Percentiles rank a stretch among this genome's conserved stretches.
These are phyloP conservation scores for Alternaria gansuensis DNA, from an alignment of 2,329 filamentous ascomycete genomes.

Conservation along the genomic window DNA sequence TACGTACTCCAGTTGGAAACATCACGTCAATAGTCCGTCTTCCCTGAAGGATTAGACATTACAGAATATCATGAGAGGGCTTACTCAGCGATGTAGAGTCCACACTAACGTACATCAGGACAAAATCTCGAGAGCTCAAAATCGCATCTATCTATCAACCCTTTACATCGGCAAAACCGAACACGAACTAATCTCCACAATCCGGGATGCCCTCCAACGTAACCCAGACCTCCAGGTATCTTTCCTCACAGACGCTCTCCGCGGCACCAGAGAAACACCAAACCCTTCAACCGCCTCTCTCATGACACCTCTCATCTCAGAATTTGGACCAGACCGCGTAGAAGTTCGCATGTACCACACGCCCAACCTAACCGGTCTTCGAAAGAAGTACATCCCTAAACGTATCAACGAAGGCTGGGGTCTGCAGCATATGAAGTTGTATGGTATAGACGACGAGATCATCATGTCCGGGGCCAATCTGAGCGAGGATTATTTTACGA, in stretches of 20 bases:
- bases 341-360: slow-evolving; percentile 98
- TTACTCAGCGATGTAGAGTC: neutral
- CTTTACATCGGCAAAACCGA: slow-evolving; percentile 96
- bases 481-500: slow-evolving; percentile 93
- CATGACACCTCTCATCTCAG: slow-evolving; percentile 79
- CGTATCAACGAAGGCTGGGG: slow-evolving; percentile 99
- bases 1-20: neutral
- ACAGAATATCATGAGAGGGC: neutral
- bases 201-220: slow-evolving; percentile 75
- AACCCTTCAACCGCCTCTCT: slow-evolving; percentile 87
- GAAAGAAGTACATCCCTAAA: slow-evolving; percentile 83
- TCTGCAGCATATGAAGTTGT: slow-evolving; percentile 98
- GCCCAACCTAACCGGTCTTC: slow-evolving; percentile 87
- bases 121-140: slow-evolving; percentile 82
- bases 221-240: slow-evolving; percentile 83
- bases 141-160: slow-evolving; percentile 89
- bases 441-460: slow-evolving; percentile 93
- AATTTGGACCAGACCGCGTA: slow-evolving; percentile 85
- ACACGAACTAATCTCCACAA: slow-evolving; percentile 81
- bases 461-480: slow-evolving; percentile 91
- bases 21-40: neutral
- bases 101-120: slow-evolving; percentile 43
- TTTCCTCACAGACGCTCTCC: slow-evolving; percentile 88
- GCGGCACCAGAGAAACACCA: slow-evolving; percentile 90
- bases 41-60: neutral